Evolutionary conservation across 352 stramenopile genomes (phyloP).

Genomic region (Pythium periplocum): DNA sequence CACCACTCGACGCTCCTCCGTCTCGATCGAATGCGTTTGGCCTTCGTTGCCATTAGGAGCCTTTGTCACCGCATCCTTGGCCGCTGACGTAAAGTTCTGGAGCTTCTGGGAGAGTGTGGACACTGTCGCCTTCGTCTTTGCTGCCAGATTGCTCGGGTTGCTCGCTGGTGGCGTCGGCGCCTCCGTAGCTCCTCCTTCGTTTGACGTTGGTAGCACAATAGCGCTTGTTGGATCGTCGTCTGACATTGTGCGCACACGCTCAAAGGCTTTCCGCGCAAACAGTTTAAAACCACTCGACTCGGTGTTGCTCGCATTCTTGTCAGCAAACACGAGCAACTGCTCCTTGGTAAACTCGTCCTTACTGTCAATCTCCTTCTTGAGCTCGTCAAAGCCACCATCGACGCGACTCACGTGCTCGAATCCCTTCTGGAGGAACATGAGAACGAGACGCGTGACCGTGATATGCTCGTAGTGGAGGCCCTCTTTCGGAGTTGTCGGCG

Average conservation of each 20-base stretch:
- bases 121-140: constrained; percentile 23
- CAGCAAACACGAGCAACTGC: constrained; percentile 54
- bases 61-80: constrained; percentile 48
- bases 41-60: constrained; percentile 6
- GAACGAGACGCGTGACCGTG: constrained; percentile 67
- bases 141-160: background rate
- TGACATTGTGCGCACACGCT: constrained; percentile 20
- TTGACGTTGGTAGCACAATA: constrained; percentile 2
- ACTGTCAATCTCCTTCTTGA: constrained; percentile 58
- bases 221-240: constrained; percentile 18
- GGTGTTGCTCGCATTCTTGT: background rate
- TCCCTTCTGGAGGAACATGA: constrained; percentile 84
- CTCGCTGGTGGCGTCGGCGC: constrained; percentile 5
- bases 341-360: constrained; percentile 68
- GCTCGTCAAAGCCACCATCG: constrained; percentile 73
- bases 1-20: constrained; percentile 28
- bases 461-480: constrained; percentile 45
- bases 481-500: constrained; percentile 3
- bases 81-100: constrained; percentile 57
- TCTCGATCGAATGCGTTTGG: background rate
- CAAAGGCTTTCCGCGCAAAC: constrained; percentile 19
- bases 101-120: constrained; percentile 59
- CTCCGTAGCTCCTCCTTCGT: background rate
- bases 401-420: constrained; percentile 85
- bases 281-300: constrained; percentile 11